Evolutionary conservation across 305 asterid genomes (phyloP).

Genomic region (Solanum hybrid): DNA sequence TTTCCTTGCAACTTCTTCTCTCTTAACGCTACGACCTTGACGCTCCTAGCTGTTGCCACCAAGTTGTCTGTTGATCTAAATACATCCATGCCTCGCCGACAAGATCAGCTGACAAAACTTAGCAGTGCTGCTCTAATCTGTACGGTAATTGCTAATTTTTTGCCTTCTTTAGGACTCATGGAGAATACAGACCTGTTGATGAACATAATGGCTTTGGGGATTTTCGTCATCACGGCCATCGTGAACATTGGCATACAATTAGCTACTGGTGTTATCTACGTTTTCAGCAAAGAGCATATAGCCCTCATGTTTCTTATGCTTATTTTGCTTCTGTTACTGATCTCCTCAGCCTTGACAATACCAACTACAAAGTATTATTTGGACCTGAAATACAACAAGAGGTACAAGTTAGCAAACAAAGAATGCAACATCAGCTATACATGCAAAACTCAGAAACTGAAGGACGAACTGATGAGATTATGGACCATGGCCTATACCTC

Average conservation of each 20-base stretch:
- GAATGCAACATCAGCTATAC: conserved; percentile 23
- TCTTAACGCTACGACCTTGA: conserved; percentile 59
- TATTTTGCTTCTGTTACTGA: conserved; percentile 28
- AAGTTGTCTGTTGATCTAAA: conserved; percentile 62
- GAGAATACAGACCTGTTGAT: conserved; percentile 36
- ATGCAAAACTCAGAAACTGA: conserved; percentile 28
- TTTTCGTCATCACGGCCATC: neutral
- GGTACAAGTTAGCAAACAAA: conserved; percentile 25
- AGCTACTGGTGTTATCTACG: conserved; percentile 64
- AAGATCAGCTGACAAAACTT: conserved; percentile 70
- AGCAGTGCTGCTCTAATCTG: conserved; percentile 65
- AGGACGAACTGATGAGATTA: conserved; percentile 40
- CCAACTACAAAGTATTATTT: conserved; percentile 51
- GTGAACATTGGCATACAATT: neutral
- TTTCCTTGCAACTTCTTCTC: conserved; percentile 61
- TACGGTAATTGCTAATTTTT: conserved; percentile 46
- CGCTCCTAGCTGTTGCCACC: conserved; percentile 49
- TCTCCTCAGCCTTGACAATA: conserved; percentile 58
- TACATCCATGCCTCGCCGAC: conserved; percentile 68
- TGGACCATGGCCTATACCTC: conserved; percentile 96
- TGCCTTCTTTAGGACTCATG: conserved; percentile 77
- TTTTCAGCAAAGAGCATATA: conserved; percentile 47
- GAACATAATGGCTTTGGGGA: neutral
- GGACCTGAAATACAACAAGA: conserved; percentile 44
- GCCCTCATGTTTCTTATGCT: conserved; percentile 40